Base-by-base conservation (phyloP, 345 rosid genomes). In the Populus deltoides region DNA sequence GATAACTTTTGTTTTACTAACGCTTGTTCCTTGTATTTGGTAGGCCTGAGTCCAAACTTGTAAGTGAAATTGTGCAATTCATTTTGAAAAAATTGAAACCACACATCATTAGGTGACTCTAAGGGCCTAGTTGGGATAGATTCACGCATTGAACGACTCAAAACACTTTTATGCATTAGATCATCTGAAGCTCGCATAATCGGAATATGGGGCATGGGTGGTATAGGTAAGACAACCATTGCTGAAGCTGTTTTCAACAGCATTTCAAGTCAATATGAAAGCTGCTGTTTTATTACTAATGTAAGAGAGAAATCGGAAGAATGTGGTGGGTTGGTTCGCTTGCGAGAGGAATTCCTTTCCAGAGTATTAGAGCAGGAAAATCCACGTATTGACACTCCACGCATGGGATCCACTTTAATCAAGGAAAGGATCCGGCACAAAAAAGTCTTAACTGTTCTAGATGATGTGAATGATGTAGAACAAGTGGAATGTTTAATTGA, bases 401-500 rank as follows among this genome's bases (percentile, higher is more conserved):
- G 22, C 41, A 25, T 12, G 6, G 31, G 4, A 15, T 7, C 9
- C 41, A 16, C 36, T n/a, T 2, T 25, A 18, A 20, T 49, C 4
- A 49, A 25, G 12, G 27, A 71, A 24, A 25, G 0, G 74, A 12
- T 43, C 47, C 47, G 12, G 25, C 55, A 47, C 16, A 65, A 68
- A 62, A 74, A 29, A 4, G 78, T 79, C 22, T 4, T 73, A 22
- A 53, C n/a, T 27, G 41, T 79, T 38, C 69, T 79, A 3, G 70
- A 68, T 36, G 53, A 63, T 10, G 71, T 74, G 6, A 69, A 59
- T 39, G 29, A 24, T 51, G 5, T 39, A 24, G 18, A 25, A 1
- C 81, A 78, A 20, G 10, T 78, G 6, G 61, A 78, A 8, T 16
- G 15, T 36, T 72, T 78, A 36, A 31, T 18, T 17, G 66, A 36